A percentile compares a stretch with the other conserved stretches of the same genome.
Conservation (phyloP, 2,329 filamentous ascomycete species). For the Pseudogymnoascus sp. region DNA sequence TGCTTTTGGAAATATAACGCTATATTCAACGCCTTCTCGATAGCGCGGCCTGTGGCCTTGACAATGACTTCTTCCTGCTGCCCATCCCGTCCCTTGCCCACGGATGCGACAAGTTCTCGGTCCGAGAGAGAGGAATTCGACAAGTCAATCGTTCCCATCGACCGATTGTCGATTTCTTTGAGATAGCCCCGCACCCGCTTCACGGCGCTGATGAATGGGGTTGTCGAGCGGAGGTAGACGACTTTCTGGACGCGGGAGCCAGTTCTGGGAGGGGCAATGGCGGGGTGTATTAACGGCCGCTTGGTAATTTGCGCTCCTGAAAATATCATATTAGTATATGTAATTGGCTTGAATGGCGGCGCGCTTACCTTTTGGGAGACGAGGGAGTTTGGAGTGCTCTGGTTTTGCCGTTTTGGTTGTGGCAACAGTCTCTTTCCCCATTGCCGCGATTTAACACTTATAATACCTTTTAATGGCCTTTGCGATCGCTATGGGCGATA, state of each 20-base stretch:
- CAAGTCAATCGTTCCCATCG: conserved; percentile 15
- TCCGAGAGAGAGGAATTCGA: not conserved
- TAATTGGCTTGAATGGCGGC: not conserved
- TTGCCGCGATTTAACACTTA: not conserved
- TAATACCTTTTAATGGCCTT: not conserved
- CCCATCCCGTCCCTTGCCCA: conserved; percentile 14
- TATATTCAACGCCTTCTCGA: conserved; percentile 23
- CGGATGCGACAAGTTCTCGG: conserved; percentile 16
- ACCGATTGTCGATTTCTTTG: conserved; percentile 19
- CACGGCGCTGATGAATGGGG: conserved; percentile 24
- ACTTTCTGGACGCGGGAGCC: conserved; percentile 19
- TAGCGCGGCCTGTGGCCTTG: conserved; percentile 26
- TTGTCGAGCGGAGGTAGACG: conserved; percentile 23
- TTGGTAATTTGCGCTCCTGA: conserved; percentile 26
- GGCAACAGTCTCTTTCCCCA: not conserved
- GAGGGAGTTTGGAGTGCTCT: conserved; percentile 18
- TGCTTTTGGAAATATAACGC: conserved; percentile 22
- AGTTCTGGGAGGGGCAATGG: conserved; percentile 19
- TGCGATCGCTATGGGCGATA: not conserved
- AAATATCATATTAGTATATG: not conserved
- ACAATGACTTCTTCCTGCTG: conserved; percentile 23
- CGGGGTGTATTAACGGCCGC: conserved; percentile 27
- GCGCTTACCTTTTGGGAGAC: conserved; percentile 16
- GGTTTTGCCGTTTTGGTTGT: conserved; percentile 12
- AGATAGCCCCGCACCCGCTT: conserved; percentile 26